These are phyloP conservation scores for Scorias spongiosa DNA, from an alignment of 2,329 filamentous ascomycete genomes.

Conservation along the genomic window DNA sequence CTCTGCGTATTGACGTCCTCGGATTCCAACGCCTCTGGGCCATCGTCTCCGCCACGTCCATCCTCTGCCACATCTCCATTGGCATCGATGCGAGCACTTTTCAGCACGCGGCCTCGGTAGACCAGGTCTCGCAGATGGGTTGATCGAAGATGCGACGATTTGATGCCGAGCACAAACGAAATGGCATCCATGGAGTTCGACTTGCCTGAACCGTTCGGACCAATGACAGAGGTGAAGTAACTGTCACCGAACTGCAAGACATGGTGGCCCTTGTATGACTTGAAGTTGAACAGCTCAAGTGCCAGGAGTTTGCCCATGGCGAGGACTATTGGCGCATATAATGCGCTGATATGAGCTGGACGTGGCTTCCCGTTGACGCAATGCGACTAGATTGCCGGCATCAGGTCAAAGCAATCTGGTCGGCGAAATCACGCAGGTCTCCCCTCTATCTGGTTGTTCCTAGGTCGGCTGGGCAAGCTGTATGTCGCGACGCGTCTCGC, in stretches of 20 bases:
- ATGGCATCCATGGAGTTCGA: slow-evolving; percentile 99
- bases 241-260: slow-evolving; percentile 88
- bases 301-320: slow-evolving; percentile 89
- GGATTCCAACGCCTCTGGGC: slow-evolving; percentile 16
- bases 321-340: neutral
- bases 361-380: too few relatives aligned
- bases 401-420: too few relatives aligned
- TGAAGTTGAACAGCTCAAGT: slow-evolving; percentile 96
- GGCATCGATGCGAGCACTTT: slow-evolving; percentile 82
- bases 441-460: too few relatives aligned
- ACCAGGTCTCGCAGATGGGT: slow-evolving; percentile 87
- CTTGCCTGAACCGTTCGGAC: slow-evolving; percentile 98
- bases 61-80: slow-evolving; percentile 57
- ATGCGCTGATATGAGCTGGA: too few relatives aligned
- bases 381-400: too few relatives aligned
- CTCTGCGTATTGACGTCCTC: slow-evolving; percentile 40
- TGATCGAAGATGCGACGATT: slow-evolving; percentile 93
- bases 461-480: too few relatives aligned
- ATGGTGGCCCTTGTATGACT: slow-evolving; percentile 97
- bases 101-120: slow-evolving; percentile 85
- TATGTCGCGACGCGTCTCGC: too few relatives aligned
- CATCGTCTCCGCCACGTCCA: slow-evolving; percentile 35
- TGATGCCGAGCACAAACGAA: slow-evolving; percentile 95
- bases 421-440: too few relatives aligned
- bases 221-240: slow-evolving; percentile 98